Evolutionary conservation across 2,329 filamentous ascomycete species (phyloP), one percentile per base, ranked within the genome.

Genomic region (Helotiales sp.): DNA sequence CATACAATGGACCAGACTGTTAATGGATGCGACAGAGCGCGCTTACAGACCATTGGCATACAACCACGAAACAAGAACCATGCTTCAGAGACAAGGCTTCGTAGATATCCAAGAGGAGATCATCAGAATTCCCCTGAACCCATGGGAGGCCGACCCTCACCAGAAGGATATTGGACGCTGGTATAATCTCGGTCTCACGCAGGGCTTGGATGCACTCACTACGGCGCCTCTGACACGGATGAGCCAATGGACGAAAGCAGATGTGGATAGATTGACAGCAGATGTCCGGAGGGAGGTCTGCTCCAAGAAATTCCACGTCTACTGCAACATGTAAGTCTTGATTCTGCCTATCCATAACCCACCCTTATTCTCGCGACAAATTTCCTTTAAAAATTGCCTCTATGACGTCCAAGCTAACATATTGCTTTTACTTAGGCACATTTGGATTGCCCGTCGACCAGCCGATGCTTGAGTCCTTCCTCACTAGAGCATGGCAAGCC

Each of bases 151-250:
- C 28, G 87, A 92, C 72, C 82, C 84, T 28, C 83, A 88, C 70
- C 84, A 89, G 72, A 89, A 88, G 69, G 86, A 90, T 52, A 85
- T 93, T 62, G 93, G 91, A 32, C 85, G 89, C 66, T 97, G 92
- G 91, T 97, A 96, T 80, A 93, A 95, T 75, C 82, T 95, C 26
- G 90, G 89, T 45, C 83, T 97, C 72, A 89, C 86, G 11, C 87
- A 92, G 75, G 91, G 91, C 28, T 80, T 96, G 59, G 87, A 93
- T 73, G 88, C 89, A 13, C 82, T 96, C 74, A 90, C 89, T 71
- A 79, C 96, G 74, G 91, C 86, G 40, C 91, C 93, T 7, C 85
- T 97, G 75, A 89, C 87, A 52, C 86, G 89, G 66, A 82, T 89
- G 49, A 86, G 87, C 61, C 79, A 81, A 34, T 92, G 87, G 86